Conservation (phyloP, 345 rosid species). For the Citrus reticulata region DNA sequence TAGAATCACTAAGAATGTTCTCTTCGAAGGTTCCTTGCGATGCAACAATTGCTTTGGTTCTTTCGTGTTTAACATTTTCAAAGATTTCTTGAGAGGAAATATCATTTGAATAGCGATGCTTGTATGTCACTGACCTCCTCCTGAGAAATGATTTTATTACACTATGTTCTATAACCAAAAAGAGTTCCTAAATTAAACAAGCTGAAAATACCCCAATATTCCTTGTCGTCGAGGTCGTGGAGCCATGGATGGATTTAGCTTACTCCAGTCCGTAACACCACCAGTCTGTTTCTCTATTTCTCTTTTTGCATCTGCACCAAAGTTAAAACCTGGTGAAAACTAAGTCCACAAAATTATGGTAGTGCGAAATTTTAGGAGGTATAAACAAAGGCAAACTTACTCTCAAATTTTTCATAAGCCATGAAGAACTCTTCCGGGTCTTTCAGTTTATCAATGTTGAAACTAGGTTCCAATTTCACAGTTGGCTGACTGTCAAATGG, state of each 20-base stretch:
- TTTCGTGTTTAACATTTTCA: conserved; percentile 32
- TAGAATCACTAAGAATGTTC: conserved; percentile 25
- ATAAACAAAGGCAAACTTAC: conserved; percentile 40
- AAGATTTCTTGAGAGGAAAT: conserved; percentile 33
- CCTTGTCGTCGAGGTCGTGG: conserved; percentile 66
- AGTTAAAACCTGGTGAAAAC: conserved; percentile 10
- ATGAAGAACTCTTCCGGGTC: conserved; percentile 68
- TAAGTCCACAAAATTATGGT: conserved; percentile 3
- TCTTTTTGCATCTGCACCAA: conserved; percentile 49
- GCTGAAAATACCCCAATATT: conserved; percentile 44
- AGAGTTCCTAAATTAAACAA: background rate
- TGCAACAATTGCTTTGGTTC: conserved; percentile 20
- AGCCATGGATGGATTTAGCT: conserved; percentile 24
- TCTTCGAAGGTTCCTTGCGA: conserved; percentile 32
- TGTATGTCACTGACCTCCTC: conserved; percentile 51
- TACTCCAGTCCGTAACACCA: conserved; percentile 28
- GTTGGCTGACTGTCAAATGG: conserved; percentile 48
- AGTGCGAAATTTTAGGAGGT: background rate
- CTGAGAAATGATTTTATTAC: conserved; percentile 22
- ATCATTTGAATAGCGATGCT: conserved; percentile 34
- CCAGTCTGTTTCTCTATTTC: conserved; percentile 80
- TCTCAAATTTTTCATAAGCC: conserved; percentile 54
- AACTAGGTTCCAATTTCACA: conserved; percentile 40
- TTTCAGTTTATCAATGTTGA: conserved; percentile 53
- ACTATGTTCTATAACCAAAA: conserved; percentile 6